Base-by-base conservation (phyloP, 768 basidiomycete genomes). In the Tremella fuciformis region DNA sequence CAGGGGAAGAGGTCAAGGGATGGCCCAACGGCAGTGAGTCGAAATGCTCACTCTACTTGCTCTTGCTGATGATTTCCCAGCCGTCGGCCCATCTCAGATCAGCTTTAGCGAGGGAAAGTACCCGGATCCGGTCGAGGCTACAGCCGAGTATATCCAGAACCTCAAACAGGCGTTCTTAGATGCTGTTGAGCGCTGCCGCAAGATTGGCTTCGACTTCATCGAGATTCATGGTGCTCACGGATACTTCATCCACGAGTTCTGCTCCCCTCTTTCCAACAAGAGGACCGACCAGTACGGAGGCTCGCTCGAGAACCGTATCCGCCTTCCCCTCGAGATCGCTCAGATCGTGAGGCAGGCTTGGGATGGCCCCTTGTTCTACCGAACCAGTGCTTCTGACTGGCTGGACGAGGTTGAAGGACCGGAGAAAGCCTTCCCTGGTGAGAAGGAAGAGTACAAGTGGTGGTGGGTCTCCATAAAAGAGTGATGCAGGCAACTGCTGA, bases 211-310 rank as follows among this genome's bases (percentile, higher is more conserved):
- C 40, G 75, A 78, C 56, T 76, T 76, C 24, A 70, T 80, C 57
- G 86, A 89, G 69, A 65, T 89, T 16, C 88, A 89, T 69, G 82
- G 75, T 8, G 88, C 87, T 1, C 87, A 89, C 69, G 87, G 85
- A 26, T 24, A 55, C 8, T 41, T 44, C 48, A 24, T 26, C 34
- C 29, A 44, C 52, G 51, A 73, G 48, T 91, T 90, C 77, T 70
- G 86, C 9, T 88, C 87, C 2, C 89, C 89, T 1, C 72, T 89
- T 26, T 86, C 86, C 13, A 91, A 92, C 79, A 75, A 73, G 6
- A 85, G 88, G 29, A 81, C 80, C 7, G 91, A 91, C 74, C 42
- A 78, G 25, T 89, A 86, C 69, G 89, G 89, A 11, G 89, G 89
- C 2, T 75, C 81, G 8, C 79, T 91, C 37, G 84, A 85, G 64